Evolutionary conservation across 2,329 filamentous ascomycete genomes (phyloP).

Genomic region (Cladophialophora exuberans): DNA sequence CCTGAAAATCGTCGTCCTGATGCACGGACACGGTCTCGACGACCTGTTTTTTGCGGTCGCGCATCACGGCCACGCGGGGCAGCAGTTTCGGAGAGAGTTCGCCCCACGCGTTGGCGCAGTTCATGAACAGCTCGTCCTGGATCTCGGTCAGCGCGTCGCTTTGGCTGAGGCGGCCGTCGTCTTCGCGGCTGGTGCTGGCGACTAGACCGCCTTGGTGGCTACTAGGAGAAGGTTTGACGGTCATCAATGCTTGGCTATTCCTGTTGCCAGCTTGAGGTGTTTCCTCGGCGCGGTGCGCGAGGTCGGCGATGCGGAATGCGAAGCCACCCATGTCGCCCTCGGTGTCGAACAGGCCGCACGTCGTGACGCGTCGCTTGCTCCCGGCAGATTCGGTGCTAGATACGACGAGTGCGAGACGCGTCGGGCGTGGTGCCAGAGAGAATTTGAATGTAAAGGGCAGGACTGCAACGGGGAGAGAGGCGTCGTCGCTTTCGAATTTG

Average conservation of each 20-base stretch:
- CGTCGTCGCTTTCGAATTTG: too few relatives aligned
- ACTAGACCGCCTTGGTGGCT: too few relatives aligned
- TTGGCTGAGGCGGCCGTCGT: too few relatives aligned
- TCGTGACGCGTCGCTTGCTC: too few relatives aligned
- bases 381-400: background rate
- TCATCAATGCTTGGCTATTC: background rate
- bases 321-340: background rate
- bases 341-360: background rate
- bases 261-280: too few relatives aligned
- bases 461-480: background rate
- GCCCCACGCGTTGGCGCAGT: background rate
- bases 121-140: background rate
- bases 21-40: too few relatives aligned
- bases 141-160: background rate
- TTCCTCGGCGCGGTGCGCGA: background rate
- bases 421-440: background rate
- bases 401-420: background rate
- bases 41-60: background rate
- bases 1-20: too few relatives aligned
- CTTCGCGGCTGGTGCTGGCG: too few relatives aligned
- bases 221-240: too few relatives aligned
- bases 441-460: background rate
- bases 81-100: background rate
- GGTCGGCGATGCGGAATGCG: background rate
- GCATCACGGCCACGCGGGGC: background rate